Percentiles rank a stretch among this genome's conserved stretches.
Evolutionary conservation across 129 eudicot genomes (phyloP).

Genomic region (carrot (Daucus carota)): DNA sequence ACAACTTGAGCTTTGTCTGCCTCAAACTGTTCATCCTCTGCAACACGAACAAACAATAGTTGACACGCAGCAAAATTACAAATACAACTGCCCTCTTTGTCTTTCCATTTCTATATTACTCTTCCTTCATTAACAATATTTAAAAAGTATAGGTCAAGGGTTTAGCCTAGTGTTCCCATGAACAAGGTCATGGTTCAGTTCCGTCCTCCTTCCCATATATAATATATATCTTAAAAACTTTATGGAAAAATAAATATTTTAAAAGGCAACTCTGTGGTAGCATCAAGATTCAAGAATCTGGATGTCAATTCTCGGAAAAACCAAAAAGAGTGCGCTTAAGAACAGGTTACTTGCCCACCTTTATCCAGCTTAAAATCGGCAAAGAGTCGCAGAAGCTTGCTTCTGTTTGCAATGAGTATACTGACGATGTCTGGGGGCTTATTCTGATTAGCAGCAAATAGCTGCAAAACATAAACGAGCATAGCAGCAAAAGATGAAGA

Average conservation of each 20-base stretch:
- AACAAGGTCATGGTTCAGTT: too few species aligned
- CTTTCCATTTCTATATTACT: too few species aligned
- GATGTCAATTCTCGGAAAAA: neutral
- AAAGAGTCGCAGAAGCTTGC: slow-evolving; percentile 90
- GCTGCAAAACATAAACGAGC: slow-evolving; percentile 31
- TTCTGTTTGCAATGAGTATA: slow-evolving; percentile 78
- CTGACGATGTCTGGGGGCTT: slow-evolving; percentile 77
- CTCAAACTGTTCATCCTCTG: slow-evolving; percentile 96
- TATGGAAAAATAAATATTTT: too few species aligned
- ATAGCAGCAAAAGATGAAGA: neutral
- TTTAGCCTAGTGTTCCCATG: too few species aligned
- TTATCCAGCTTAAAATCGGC: slow-evolving; percentile 86
- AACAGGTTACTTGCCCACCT: slow-evolving; percentile 27
- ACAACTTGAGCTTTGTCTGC: slow-evolving; percentile 94
- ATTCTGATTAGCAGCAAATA: slow-evolving; percentile 86
- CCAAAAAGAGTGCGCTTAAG: neutral
- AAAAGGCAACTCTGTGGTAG: too few species aligned
- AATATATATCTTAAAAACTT: too few species aligned
- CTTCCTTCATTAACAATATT: too few species aligned
- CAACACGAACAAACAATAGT: neutral
- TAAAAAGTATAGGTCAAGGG: too few species aligned
- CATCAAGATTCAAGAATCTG: too few species aligned
- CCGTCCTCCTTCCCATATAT: too few species aligned
- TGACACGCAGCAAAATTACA: neutral
- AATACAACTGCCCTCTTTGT: too few species aligned